phyloP scores from a whole-genome alignment of 495 filamentous ascomycete genomes.

The Aspergillus nanangensis region DNA sequence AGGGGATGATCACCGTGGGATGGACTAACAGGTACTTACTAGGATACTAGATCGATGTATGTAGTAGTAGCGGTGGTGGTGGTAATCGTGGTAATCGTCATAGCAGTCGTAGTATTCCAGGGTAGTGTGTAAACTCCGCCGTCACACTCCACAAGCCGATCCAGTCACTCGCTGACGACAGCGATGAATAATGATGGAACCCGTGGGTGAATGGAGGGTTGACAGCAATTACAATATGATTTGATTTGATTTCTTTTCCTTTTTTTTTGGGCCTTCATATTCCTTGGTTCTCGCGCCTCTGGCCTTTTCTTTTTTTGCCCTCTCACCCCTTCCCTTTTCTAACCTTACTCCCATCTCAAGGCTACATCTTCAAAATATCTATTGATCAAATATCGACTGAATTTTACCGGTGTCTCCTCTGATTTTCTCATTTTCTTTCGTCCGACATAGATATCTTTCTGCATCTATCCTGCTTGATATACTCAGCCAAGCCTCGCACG shows the following conservation, averaged over 20 bases:
- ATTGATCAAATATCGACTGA: too few relatives aligned
- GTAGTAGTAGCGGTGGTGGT: too few relatives aligned
- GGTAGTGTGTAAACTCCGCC: background rate
- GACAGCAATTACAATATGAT: too few relatives aligned
- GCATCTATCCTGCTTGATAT: background rate
- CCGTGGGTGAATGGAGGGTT: constrained; percentile 13
- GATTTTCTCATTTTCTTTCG: background rate
- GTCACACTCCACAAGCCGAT: constrained; percentile 19
- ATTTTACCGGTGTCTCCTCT: too few relatives aligned
- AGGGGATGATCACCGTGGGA: too few relatives aligned
- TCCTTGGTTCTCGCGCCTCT: background rate
- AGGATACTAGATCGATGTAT: too few relatives aligned
- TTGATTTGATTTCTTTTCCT: too few relatives aligned
- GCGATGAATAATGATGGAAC: constrained; percentile 5
- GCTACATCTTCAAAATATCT: too few relatives aligned
- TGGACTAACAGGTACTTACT: too few relatives aligned
- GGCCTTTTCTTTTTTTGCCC: background rate
- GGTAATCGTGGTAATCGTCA: too few relatives aligned
- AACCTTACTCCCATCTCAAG: background rate
- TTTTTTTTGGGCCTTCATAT: background rate
- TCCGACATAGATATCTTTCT: background rate
- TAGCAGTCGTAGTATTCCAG: background rate
- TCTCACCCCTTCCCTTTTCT: background rate
- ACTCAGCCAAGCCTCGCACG: background rate
- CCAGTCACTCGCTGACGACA: constrained; percentile 1